Conservation (phyloP, 2,329 filamentous ascomycete genomes). For the Penicillium sp. region DNA sequence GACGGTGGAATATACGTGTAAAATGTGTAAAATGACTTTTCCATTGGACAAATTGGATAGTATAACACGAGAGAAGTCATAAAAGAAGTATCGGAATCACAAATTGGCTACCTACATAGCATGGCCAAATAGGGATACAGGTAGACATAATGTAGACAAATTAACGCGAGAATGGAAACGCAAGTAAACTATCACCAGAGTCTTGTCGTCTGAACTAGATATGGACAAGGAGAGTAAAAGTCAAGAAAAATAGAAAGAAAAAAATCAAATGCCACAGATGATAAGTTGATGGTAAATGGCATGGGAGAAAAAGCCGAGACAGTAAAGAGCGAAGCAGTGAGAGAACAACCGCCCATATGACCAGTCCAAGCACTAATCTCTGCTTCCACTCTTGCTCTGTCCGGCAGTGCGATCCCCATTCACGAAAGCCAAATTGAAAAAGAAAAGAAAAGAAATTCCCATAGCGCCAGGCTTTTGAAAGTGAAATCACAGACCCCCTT, state of each 20-base stretch:
- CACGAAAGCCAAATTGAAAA: neutral
- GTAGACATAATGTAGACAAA: neutral
- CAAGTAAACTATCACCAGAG: neutral
- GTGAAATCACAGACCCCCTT: conserved; percentile 16
- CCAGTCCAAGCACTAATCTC: neutral
- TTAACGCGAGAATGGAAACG: neutral
- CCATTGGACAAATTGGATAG: neutral
- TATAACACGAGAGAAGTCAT: neutral
- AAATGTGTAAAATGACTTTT: neutral
- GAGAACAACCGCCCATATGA: neutral
- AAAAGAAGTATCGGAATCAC: neutral
- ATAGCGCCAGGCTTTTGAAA: conserved; percentile 39
- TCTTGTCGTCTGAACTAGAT: neutral
- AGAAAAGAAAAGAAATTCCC: conserved; percentile 18
- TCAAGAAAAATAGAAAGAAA: neutral
- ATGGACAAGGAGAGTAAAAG: neutral
- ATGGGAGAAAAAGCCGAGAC: conserved; percentile 6
- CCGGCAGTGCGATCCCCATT: conserved; percentile 18
- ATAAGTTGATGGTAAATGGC: conserved; percentile 6
- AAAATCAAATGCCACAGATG: neutral
- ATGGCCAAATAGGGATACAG: neutral
- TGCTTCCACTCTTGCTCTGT: conserved; percentile 16
- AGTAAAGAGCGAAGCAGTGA: neutral
- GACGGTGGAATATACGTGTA: neutral
- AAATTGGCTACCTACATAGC: neutral